Conservation (phyloP, 257 asterid genomes). For the Ophiorrhiza pumila region DNA sequence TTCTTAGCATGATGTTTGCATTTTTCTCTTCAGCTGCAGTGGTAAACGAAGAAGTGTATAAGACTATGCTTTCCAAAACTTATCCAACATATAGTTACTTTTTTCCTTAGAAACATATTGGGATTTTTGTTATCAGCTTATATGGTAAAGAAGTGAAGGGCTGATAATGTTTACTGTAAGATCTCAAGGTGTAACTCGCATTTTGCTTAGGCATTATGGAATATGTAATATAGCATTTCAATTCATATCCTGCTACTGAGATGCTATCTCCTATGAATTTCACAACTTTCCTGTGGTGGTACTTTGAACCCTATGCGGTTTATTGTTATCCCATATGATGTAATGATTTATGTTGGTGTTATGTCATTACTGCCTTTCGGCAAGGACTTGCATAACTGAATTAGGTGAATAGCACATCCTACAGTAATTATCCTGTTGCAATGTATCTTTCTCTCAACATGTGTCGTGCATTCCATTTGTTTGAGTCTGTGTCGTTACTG, state of each 20-base stretch:
- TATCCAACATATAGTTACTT: background rate
- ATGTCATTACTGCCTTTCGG: constrained; percentile 1
- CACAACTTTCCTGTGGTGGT: background rate
- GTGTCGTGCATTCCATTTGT: background rate
- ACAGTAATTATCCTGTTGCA: background rate
- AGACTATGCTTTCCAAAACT: background rate
- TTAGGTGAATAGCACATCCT: background rate
- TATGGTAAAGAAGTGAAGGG: background rate
- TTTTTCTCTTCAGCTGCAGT: background rate
- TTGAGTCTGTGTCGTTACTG: constrained; percentile 16
- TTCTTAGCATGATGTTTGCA: background rate
- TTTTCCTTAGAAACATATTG: background rate
- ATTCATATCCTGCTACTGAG: background rate
- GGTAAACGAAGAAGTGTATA: background rate
- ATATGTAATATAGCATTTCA: background rate
- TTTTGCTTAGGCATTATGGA: background rate
- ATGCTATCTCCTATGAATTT: background rate
- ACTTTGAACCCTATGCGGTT: background rate
- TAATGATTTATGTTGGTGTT: background rate
- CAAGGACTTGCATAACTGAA: background rate
- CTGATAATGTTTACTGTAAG: too few relatives aligned
- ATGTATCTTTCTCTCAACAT: background rate
- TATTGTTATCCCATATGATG: background rate
- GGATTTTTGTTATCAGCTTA: background rate
- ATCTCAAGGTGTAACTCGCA: too few relatives aligned